phyloP scores from a whole-genome alignment of 2,329 filamentous ascomycete genomes.

The Dactylella cylindrospora region DNA sequence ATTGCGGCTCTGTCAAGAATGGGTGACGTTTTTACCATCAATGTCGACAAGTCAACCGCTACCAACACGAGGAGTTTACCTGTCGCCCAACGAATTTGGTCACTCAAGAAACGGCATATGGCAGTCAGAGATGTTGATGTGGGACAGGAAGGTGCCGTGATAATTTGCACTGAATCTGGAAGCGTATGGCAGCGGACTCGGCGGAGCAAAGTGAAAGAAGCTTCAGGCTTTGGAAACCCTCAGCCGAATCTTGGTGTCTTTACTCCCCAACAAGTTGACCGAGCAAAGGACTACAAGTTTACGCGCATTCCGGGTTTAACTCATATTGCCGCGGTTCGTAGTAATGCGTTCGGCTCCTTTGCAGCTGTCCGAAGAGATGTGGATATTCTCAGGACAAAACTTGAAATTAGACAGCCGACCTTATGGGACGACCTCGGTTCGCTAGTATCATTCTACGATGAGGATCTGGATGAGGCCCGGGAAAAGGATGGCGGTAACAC shows the following conservation, averaged over 20 bases:
- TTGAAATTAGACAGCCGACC: slow-evolving; percentile 66
- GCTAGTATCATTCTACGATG: slow-evolving; percentile 67
- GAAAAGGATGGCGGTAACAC: slow-evolving; percentile 49
- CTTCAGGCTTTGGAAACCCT: slow-evolving; percentile 50
- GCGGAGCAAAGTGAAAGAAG: slow-evolving; percentile 75
- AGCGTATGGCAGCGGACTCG: slow-evolving; percentile 90
- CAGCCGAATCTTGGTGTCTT: slow-evolving; percentile 53
- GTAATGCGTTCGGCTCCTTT: slow-evolving; percentile 87
- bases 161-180: slow-evolving; percentile 87
- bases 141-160: slow-evolving; percentile 89
- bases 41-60: slow-evolving; percentile 59
- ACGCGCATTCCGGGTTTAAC: slow-evolving; percentile 85
- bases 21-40: slow-evolving; percentile 85
- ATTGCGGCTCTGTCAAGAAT: slow-evolving; percentile 82
- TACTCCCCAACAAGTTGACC: slow-evolving; percentile 55
- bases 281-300: slow-evolving; percentile 91
- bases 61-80: slow-evolving; percentile 66
- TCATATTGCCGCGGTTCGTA: slow-evolving; percentile 77
- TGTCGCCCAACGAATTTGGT: slow-evolving; percentile 83
- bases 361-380: slow-evolving; percentile 82
- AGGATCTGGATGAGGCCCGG: slow-evolving; percentile 57
- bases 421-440: slow-evolving; percentile 74
- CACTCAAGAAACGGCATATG: slow-evolving; percentile 77
- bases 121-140: slow-evolving; percentile 84
- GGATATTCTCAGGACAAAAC: slow-evolving; percentile 72